Conservation (phyloP, 1,139 yeast species). For the Hyphopichia khmerensis region DNA sequence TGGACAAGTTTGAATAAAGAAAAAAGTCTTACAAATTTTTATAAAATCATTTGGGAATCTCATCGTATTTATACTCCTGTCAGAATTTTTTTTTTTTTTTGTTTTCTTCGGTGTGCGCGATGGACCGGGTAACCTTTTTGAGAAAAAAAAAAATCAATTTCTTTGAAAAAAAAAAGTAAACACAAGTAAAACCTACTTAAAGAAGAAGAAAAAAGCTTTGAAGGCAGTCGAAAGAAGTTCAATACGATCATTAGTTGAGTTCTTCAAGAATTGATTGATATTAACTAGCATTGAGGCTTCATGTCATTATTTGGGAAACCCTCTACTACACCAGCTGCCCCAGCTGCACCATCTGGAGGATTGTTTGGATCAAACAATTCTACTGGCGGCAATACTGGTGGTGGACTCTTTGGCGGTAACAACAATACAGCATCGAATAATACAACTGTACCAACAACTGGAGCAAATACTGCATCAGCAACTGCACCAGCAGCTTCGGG, state of each 20-base stretch:
- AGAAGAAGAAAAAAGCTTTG: neutral
- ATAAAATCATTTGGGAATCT: constrained; percentile 5
- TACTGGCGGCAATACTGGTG: neutral
- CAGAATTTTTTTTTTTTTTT: neutral
- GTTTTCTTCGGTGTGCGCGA: neutral
- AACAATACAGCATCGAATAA: neutral
- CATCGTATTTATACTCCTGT: neutral
- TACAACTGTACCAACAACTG: neutral
- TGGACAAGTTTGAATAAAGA: constrained; percentile 47
- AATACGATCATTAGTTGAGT: no score
- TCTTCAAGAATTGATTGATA: no score
- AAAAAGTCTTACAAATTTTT: constrained; percentile 1
- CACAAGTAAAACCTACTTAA: no score
- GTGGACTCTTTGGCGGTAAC: neutral
- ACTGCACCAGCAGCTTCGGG: neutral
- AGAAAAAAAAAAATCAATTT: no score
- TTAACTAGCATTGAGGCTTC: no score
- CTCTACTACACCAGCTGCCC: neutral
- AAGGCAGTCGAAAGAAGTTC: neutral
- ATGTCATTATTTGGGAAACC: constrained; percentile 1
- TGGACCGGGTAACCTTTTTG: constrained; percentile 4
- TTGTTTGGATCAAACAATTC: neutral
- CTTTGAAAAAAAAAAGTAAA: no score
- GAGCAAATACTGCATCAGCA: neutral
- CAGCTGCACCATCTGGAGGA: neutral